Percentiles rank a stretch among this genome's conserved stretches.
Conservation (phyloP, 495 filamentous ascomycete genomes). For the Aspergillus homomorphus region DNA sequence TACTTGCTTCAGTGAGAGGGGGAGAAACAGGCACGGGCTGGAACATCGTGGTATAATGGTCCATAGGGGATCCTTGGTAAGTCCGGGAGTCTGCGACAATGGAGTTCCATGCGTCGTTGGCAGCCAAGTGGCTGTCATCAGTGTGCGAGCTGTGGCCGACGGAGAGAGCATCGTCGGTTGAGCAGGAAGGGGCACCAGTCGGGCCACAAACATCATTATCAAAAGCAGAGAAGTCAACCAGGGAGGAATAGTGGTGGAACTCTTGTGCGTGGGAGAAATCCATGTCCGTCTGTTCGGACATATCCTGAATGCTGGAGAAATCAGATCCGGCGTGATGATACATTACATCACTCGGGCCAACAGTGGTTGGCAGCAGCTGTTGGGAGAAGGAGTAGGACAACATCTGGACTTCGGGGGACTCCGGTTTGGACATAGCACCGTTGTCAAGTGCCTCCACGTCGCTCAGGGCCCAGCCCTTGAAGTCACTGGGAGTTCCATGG, state of each 20-base stretch:
- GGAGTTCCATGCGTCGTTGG: slow-evolving; percentile 40
- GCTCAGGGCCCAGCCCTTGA: slow-evolving; percentile 42
- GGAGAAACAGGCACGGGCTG: slow-evolving; percentile 44
- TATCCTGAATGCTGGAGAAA: slow-evolving; percentile 39
- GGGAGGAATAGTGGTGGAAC: slow-evolving; percentile 35
- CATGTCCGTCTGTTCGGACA: slow-evolving; percentile 41
- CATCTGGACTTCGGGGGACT: slow-evolving; percentile 47
- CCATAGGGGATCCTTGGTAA: slow-evolving; percentile 40
- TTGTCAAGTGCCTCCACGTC: slow-evolving; percentile 40
- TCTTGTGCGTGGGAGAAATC: slow-evolving; percentile 36
- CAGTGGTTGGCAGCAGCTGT: slow-evolving; percentile 42
- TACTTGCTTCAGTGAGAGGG: slow-evolving; percentile 45
- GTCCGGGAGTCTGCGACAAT: slow-evolving; percentile 37
- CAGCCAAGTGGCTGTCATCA: slow-evolving; percentile 39
- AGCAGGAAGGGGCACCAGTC: slow-evolving; percentile 32
- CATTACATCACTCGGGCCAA: slow-evolving; percentile 46
- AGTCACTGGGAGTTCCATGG: slow-evolving; percentile 37
- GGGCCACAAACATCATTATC: slow-evolving; percentile 44
- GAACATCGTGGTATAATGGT: slow-evolving; percentile 39
- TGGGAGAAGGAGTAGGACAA: slow-evolving; percentile 47
- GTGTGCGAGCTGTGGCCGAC: slow-evolving; percentile 42
- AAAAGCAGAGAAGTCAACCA: slow-evolving; percentile 44
- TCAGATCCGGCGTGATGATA: slow-evolving; percentile 42
- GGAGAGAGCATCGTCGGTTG: slow-evolving; percentile 43
- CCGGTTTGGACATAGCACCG: slow-evolving; percentile 34